Conservation (phyloP, 768 basidiomycete species). For the Rhizopogon vinicolor region DNA sequence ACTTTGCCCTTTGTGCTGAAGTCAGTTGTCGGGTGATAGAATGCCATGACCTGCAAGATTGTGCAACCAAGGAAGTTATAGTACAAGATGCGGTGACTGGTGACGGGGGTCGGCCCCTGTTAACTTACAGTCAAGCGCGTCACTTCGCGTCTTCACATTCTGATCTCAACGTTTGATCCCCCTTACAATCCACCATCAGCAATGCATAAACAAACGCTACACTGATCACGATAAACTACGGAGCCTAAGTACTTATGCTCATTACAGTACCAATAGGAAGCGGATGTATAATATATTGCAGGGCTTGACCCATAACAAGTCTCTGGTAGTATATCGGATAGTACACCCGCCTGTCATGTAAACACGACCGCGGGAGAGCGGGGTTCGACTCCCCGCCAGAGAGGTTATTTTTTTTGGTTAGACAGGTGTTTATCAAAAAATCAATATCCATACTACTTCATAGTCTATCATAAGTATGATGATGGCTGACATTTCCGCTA, state of each 20-base stretch:
- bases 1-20: slow-evolving; percentile 26
- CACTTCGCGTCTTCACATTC: too few relatives aligned
- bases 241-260: too few relatives aligned
- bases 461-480: too few relatives aligned
- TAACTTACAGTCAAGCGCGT: not conserved
- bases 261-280: too few relatives aligned
- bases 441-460: too few relatives aligned
- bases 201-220: too few relatives aligned
- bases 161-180: too few relatives aligned
- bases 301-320: not conserved
- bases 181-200: too few relatives aligned
- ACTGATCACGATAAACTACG: too few relatives aligned
- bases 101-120: not conserved
- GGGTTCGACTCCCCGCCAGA: slow-evolving; percentile 32
- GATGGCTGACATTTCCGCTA: slow-evolving; percentile 76
- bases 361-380: slow-evolving; percentile 18
- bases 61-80: not conserved
- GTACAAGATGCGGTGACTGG: too few relatives aligned
- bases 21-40: slow-evolving; percentile 20
- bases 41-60: slow-evolving; percentile 17
- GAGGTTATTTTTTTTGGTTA: slow-evolving; percentile 7
- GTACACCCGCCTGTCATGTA: slow-evolving; percentile 34
- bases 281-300: too few relatives aligned
- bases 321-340: slow-evolving; percentile 33
- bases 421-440: too few relatives aligned